Conservation (phyloP, 768 basidiomycete species). For the Termitomyces titanicus region DNA sequence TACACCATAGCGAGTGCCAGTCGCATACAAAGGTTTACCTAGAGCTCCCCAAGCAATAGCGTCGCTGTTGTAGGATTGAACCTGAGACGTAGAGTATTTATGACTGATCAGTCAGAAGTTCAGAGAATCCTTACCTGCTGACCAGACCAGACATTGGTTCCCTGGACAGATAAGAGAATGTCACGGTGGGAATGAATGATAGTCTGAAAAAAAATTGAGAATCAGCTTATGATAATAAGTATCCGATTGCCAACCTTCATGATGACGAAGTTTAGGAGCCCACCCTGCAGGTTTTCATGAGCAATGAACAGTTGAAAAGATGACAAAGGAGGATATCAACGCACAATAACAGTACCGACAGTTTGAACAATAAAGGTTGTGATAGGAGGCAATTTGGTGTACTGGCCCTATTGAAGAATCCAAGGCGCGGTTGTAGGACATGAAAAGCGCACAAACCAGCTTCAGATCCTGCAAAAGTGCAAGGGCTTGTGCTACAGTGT, state of each 20-base stretch:
- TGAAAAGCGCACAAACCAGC: constrained; percentile 16
- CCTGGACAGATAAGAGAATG: constrained; percentile 41
- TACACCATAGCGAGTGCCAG: constrained; percentile 41
- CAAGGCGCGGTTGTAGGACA: constrained; percentile 3
- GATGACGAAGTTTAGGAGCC: constrained; percentile 45
- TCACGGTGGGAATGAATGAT: constrained; percentile 31
- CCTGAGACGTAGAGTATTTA: constrained; percentile 11
- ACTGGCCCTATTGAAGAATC: constrained; percentile 26
- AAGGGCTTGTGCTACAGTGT: constrained; percentile 26
- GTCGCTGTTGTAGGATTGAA: constrained; percentile 46
- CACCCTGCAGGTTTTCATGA: constrained; percentile 28
- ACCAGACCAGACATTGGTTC: constrained; percentile 53
- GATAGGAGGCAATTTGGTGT: constrained; percentile 57
- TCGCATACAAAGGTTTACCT: constrained; percentile 41
- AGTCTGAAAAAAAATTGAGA: constrained; percentile 8
- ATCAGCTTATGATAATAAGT: too few species aligned
- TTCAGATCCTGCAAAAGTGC: constrained; percentile 27
- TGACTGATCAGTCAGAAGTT: not conserved
- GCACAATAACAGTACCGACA: constrained; percentile 48
- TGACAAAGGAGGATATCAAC: not conserved
- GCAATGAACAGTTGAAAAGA: too few species aligned
- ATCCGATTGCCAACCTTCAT: constrained; percentile 32
- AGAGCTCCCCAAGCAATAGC: constrained; percentile 57
- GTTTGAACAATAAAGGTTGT: constrained; percentile 52
- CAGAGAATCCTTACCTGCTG: constrained; percentile 30